Conservation (phyloP, 805 yeast genomes). For the Ogataea siamensis region DNA sequence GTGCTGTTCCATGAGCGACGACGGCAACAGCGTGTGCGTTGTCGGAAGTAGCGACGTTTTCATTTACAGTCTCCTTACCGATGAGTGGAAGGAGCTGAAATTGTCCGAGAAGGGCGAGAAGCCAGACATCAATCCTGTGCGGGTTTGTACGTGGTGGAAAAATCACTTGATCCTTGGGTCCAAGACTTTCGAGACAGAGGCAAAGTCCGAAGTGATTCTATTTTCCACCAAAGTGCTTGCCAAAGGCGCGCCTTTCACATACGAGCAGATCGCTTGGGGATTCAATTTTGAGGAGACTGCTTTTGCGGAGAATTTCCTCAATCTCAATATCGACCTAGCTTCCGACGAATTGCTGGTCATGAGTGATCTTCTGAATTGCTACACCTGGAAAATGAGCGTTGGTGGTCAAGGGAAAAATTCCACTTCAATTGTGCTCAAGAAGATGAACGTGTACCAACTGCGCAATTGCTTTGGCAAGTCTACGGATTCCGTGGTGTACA, state of each 20-base stretch:
- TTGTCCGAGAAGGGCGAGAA: constrained; percentile 30
- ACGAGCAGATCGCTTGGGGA: constrained; percentile 34
- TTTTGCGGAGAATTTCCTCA: constrained; percentile 28
- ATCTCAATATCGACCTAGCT: constrained; percentile 29
- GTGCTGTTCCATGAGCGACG: constrained; percentile 42
- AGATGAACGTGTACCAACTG: constrained; percentile 29
- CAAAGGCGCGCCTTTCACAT: constrained; percentile 24
- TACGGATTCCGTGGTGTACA: constrained; percentile 23
- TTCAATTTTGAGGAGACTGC: constrained; percentile 32
- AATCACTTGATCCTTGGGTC: constrained; percentile 32
- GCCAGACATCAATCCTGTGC: constrained; percentile 32
- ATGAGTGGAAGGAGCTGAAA: constrained; percentile 47
- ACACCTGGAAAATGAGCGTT: constrained; percentile 32
- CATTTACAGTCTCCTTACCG: constrained; percentile 38
- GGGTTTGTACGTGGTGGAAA: constrained; percentile 39
- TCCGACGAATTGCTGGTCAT: constrained; percentile 32
- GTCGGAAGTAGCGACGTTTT: constrained; percentile 49
- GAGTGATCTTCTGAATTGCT: constrained; percentile 34
- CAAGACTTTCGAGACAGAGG: constrained; percentile 19
- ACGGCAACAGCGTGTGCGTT: constrained; percentile 48
- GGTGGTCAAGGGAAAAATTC: neutral
- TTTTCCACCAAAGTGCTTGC: constrained; percentile 30
- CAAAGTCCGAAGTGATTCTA: constrained; percentile 32
- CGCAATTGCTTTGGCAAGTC: constrained; percentile 26
- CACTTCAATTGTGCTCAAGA: constrained; percentile 19